Base-by-base conservation (phyloP, 169 alveolate genomes). In the Prorocentrum cordatum region DNA sequence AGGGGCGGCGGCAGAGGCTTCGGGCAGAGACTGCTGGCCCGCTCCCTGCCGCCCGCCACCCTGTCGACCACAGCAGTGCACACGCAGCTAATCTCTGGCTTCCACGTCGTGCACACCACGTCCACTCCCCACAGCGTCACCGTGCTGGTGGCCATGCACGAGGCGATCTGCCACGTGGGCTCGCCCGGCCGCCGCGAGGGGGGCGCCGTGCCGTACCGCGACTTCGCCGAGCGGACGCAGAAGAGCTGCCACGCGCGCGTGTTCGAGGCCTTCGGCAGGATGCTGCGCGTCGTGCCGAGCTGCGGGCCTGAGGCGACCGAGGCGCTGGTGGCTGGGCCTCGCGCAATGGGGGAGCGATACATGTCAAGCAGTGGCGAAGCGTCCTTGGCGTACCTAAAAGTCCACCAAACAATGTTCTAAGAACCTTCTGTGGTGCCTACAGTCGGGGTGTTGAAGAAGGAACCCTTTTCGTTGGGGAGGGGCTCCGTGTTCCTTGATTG, bases 51-150 rank as follows among this genome's bases (percentile, higher is more conserved):
- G 2, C 62, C 35, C 36, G 36, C 26, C 36, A 50, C 80, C 1
- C 50, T 68, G 62, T 22, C 62, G 35, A 68, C 26, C 27, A 68
- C 62, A 16, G 80, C 80, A 10, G 36, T 38, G 24, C 61, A 68
- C 24, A 68, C 80, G 80, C 80, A 68, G 80, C 80, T 68, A 27
- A 68, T 68, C 38, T 68, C 80, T 38, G 80, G 80, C 26, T 68
- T 68, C 80, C 35, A 39, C 38, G 80, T 68, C 62, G 62, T 68
- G 39, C 80, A 68, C 45, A 33, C 61, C 12, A 38, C 61, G 0
- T 68, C 80, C 27, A 68, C 45, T 7, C 80, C 80, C n/a, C 80
- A 68, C 31, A 68, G 54, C n/a, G 31, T 68, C 20, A 24, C 80
- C 61, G 39, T 68, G 36, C 33, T 68, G 39, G 80, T 22, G 6